Base-by-base conservation (phyloP, 1,284 basidiomycete genomes). In the Cryptococcus amylolentus region DNA sequence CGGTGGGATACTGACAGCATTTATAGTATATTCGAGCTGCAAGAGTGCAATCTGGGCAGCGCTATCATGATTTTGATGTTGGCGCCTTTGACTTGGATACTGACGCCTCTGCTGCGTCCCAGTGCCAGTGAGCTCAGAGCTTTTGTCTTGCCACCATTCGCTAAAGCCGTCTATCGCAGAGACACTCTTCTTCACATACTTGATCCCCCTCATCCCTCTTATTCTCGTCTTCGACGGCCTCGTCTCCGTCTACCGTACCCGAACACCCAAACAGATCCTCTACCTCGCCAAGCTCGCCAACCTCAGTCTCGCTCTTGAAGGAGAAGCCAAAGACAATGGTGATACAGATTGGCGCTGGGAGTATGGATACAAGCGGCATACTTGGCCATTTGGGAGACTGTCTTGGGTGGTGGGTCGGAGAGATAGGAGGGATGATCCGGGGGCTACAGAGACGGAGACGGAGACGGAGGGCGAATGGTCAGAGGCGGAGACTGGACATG, bases 11-110 rank as follows among this genome's bases (percentile, higher is more conserved):
- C 20, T 52, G 13, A 46, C 20, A 16, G 28, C 10, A 18, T 46
- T 26, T 4, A 31, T 27, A 74, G 72, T 8, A 75, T 75, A 53
- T 72, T 73, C 49, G 72, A 75, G 48, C 61, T 73, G 37, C 72
- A 73, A 53, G 63, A 63, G 40, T 63, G 63, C 44, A 60, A 69
- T 43, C 16, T 71, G 8, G 62, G 59, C 7, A 68, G 65, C 48
- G 46, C 70, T 28, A 26, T 74, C 20, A 62, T 64, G 52, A 56
- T 74, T 41, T 52, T 64, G 31, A 48, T 65, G 52, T 46, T 72
- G 26, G 58, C 58, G 27, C 69, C 70, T 42, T 40, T 69, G n/a
- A 51, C 55, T 4, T 65, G 62, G 57, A 42, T 74, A 20, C 23
- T 66, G 23, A 69, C 65, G 7, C 72, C 71, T 6, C 67, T 72